phyloP scores from a whole-genome alignment of 78 protist genomes.

The Trichosphaerium sp. region DNA sequence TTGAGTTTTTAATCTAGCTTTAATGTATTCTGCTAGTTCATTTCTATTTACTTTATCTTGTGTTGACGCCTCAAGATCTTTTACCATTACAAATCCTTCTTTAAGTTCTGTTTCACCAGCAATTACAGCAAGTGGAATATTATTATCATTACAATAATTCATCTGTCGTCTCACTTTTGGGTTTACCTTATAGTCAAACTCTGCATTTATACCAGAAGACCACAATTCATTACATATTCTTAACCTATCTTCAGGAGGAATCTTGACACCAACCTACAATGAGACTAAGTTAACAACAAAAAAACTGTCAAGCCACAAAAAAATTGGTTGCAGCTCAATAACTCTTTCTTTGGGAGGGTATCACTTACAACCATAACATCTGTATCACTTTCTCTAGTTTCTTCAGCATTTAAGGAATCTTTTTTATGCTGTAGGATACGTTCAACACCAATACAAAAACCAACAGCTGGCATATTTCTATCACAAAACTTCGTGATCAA shows the following conservation, averaged over 20 bases:
- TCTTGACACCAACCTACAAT: not conserved
- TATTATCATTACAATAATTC: constrained; percentile 15
- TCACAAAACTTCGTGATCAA: constrained; percentile 75
- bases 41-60: constrained; percentile 11
- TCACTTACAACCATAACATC: no score
- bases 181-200: constrained; percentile 34
- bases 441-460: constrained; percentile 83
- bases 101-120: constrained; percentile 63
- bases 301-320: not conserved
- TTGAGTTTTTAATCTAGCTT: no score
- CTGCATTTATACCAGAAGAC: constrained; percentile 65
- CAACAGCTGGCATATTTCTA: constrained; percentile 79
- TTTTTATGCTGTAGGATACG: no score
- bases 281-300: not conserved
- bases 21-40: constrained; percentile 10
- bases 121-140: constrained; percentile 40
- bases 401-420: no score
- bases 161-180: constrained; percentile 47
- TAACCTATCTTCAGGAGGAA: constrained; percentile 61
- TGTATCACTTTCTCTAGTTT: no score
- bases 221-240: constrained; percentile 36
- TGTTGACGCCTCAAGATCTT: constrained; percentile 17
- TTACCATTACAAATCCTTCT: constrained; percentile 24
- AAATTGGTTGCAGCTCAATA: not conserved
- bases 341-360: no score